These are phyloP conservation scores for Peronospora belbahrii DNA, from an alignment of 352 stramenopile genomes.

Conservation along the genomic window DNA sequence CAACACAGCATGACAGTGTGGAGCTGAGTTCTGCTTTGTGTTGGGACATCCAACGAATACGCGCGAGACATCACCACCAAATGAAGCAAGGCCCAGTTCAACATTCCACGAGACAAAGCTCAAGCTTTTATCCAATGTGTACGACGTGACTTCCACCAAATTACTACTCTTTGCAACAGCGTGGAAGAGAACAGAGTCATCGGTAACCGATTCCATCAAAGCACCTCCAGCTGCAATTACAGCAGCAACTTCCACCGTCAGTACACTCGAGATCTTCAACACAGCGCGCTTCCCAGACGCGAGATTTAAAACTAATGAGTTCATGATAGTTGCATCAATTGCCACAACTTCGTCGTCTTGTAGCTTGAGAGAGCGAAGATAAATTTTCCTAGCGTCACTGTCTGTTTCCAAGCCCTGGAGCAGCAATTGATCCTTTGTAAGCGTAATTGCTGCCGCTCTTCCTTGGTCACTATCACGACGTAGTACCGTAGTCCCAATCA, in stretches of 20 bases:
- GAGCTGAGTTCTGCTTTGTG: slow-evolving; percentile 46
- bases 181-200: slow-evolving; percentile 55
- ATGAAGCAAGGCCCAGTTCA: slow-evolving; percentile 39
- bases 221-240: slow-evolving; percentile 34
- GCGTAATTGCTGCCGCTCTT: slow-evolving; percentile 22
- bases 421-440: slow-evolving; percentile 26
- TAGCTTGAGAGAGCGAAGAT: slow-evolving; percentile 30
- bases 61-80: slow-evolving; percentile 40
- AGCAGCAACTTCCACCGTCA: slow-evolving; percentile 33
- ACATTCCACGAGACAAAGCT: slow-evolving; percentile 33
- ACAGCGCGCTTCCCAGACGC: slow-evolving; percentile 54
- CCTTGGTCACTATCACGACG: slow-evolving; percentile 32
- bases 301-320: slow-evolving; percentile 42
- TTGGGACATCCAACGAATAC: slow-evolving; percentile 52
- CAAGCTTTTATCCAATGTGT: slow-evolving; percentile 29
- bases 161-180: slow-evolving; percentile 19
- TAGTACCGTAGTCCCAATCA: slow-evolving; percentile 22
- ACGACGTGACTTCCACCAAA: slow-evolving; percentile 37
- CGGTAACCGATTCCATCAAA: slow-evolving; percentile 47
- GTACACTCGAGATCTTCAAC: slow-evolving; percentile 33
- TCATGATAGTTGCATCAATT: slow-evolving; percentile 35
- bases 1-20: slow-evolving; percentile 47
- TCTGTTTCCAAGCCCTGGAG: slow-evolving; percentile 33
- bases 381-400: slow-evolving; percentile 19
- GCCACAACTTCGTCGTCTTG: slow-evolving; percentile 28